A percentile compares a stretch with the other conserved stretches of the same genome.
These are phyloP conservation scores for Floccularia luteovirens DNA, from an alignment of 768 basidiomycete genomes.

Conservation along the genomic window DNA sequence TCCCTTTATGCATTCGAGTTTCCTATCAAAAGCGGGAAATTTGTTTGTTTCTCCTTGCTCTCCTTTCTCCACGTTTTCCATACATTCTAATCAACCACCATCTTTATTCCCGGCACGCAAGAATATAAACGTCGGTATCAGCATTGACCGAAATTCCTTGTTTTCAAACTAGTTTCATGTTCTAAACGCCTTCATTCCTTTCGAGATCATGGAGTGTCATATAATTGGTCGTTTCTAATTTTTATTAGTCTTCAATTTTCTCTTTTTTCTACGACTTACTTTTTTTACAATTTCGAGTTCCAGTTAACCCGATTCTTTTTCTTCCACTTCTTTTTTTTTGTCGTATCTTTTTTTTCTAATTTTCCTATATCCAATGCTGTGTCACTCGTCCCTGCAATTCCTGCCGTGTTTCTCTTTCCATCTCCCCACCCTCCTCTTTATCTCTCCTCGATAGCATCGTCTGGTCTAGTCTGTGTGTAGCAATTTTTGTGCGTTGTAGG, in stretches of 20 bases:
- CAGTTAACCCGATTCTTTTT: slow-evolving; percentile 2
- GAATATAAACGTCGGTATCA: not conserved
- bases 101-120: slow-evolving; percentile 3
- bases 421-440: too few species aligned
- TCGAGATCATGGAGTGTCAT: not conserved
- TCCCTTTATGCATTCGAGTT: too few species aligned
- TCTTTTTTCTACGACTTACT: slow-evolving; percentile 5
- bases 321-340: slow-evolving; percentile 4
- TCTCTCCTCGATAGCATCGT: too few species aligned
- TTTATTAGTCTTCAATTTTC: slow-evolving; percentile 6
- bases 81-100: slow-evolving; percentile 1
- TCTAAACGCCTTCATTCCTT: not conserved
- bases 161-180: not conserved
- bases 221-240: not conserved
- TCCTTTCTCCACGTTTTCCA: slow-evolving; percentile 4
- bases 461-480: too few species aligned
- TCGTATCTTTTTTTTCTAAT: slow-evolving; percentile 5
- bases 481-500: too few species aligned
- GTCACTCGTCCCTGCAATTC: too few species aligned
- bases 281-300: slow-evolving; percentile 2
- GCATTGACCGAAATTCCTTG: too few species aligned
- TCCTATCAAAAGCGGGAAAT: too few species aligned
- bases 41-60: slow-evolving; percentile 9
- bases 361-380: too few species aligned
- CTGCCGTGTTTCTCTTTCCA: too few species aligned